These are phyloP conservation scores for Cryptococcus amylolentus DNA, from an alignment of 1,284 basidiomycete species.

Conservation along the genomic window DNA sequence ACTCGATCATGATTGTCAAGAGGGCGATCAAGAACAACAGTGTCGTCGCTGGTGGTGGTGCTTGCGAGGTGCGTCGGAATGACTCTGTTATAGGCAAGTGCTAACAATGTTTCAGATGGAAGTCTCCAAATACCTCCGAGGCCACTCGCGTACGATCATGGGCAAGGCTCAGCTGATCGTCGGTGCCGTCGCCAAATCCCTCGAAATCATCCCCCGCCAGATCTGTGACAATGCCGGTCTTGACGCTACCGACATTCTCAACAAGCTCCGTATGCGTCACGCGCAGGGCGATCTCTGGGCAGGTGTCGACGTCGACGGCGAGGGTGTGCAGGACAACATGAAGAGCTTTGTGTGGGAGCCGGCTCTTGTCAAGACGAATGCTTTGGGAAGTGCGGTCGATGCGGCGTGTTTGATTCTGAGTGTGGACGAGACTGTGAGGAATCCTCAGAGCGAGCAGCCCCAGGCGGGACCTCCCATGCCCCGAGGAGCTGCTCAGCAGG, in stretches of 20 bases:
- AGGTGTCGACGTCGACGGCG: conserved; percentile 92
- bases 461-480: conserved; percentile 73
- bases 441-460: conserved; percentile 79
- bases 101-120: conserved; percentile 70
- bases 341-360: conserved; percentile 99
- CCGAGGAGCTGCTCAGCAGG: conserved; percentile 75
- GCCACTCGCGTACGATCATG: conserved; percentile 85
- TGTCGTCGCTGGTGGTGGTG: conserved; percentile 96
- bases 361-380: conserved; percentile 90
- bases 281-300: conserved; percentile 81
- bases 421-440: conserved; percentile 91
- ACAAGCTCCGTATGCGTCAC: conserved; percentile 96
- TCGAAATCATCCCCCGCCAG: conserved; percentile 96
- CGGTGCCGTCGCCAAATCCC: conserved; percentile 91
- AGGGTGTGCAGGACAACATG: conserved; percentile 92
- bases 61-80: conserved; percentile 70
- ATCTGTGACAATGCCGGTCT: conserved; percentile 98
- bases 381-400: conserved; percentile 89
- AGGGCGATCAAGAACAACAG: conserved; percentile 92
- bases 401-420: conserved; percentile 93
- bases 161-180: conserved; percentile 96
- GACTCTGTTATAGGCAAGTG: background rate
- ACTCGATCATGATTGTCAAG: conserved; percentile 99
- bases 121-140: conserved; percentile 85
- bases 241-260: conserved; percentile 95